Evolutionary conservation across 805 yeast species (phyloP).

Genomic region (Lipomyces lipofer): DNA sequence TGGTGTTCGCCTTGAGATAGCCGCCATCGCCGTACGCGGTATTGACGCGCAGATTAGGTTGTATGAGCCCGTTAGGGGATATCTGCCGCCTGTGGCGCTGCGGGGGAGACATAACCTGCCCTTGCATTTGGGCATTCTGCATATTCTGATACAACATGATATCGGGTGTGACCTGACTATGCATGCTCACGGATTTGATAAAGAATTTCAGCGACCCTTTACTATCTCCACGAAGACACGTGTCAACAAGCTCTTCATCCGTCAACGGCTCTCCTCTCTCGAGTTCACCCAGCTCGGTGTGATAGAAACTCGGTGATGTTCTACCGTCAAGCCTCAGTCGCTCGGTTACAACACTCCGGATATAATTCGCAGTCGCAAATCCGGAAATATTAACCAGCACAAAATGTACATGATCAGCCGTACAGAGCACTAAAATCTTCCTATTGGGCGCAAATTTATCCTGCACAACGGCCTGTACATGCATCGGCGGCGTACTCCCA

Average conservation of each 20-base stretch:
- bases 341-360: slow-evolving; percentile 44
- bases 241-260: slow-evolving; percentile 23
- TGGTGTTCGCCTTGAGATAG: not conserved
- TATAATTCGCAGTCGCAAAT: slow-evolving; percentile 69
- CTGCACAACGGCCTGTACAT: not conserved
- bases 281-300: slow-evolving; percentile 24
- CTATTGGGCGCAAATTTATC: slow-evolving; percentile 4
- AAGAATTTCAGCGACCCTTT: slow-evolving; percentile 30
- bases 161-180: slow-evolving; percentile 12
- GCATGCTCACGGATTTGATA: slow-evolving; percentile 15
- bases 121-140: not conserved
- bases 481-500: not conserved
- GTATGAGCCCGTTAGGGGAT: not conserved
- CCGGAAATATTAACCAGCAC: slow-evolving; percentile 48
- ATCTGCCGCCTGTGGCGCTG: not conserved
- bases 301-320: slow-evolving; percentile 16
- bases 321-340: slow-evolving; percentile 36
- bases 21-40: slow-evolving; percentile 2
- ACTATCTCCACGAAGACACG: slow-evolving; percentile 23
- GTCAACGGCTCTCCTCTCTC: slow-evolving; percentile 27
- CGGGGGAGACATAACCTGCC: not conserved
- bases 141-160: not conserved
- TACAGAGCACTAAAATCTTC: slow-evolving; percentile 49
- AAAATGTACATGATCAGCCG: slow-evolving; percentile 62
- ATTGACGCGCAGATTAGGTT: slow-evolving; percentile 9